Conservation (phyloP, 192 early-diverging fungal species). For the Backusella liffmaniae region DNA sequence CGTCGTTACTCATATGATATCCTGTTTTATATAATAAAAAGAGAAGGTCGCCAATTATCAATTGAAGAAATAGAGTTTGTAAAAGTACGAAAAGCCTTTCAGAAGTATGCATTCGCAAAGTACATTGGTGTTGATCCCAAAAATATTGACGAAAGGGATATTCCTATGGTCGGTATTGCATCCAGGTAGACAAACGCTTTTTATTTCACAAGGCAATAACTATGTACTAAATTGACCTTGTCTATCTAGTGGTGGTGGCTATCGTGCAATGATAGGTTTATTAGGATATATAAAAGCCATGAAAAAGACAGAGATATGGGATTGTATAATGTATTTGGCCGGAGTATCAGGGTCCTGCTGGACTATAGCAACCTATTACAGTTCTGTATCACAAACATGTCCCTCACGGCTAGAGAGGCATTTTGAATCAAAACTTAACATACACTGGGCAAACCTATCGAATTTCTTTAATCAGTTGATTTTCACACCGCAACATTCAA, state of each 20-base stretch:
- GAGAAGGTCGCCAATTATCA: constrained; percentile 40
- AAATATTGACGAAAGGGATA: constrained; percentile 63
- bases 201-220: neutral
- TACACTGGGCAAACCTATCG: constrained; percentile 46
- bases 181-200: constrained; percentile 43
- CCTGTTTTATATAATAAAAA: neutral
- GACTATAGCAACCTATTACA: constrained; percentile 54
- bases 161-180: constrained; percentile 69
- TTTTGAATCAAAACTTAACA: constrained; percentile 43
- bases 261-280: constrained; percentile 65
- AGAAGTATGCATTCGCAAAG: constrained; percentile 64
- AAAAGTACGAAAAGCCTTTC: constrained; percentile 44
- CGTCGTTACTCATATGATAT: constrained; percentile 21
- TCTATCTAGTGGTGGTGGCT: constrained; percentile 68
- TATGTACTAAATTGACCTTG: neutral
- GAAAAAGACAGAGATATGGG: constrained; percentile 62
- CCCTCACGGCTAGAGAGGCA: constrained; percentile 37
- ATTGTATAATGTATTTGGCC: constrained; percentile 72
- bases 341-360: constrained; percentile 67
- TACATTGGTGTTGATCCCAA: constrained; percentile 67
- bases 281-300: constrained; percentile 67
- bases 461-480: constrained; percentile 23
- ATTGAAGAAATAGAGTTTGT: constrained; percentile 48
- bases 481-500: constrained; percentile 13
- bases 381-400: constrained; percentile 31